Evolutionary conservation across 2,329 filamentous ascomycete species (phyloP).

Genomic region (Alternaria hordeiaustralica): DNA sequence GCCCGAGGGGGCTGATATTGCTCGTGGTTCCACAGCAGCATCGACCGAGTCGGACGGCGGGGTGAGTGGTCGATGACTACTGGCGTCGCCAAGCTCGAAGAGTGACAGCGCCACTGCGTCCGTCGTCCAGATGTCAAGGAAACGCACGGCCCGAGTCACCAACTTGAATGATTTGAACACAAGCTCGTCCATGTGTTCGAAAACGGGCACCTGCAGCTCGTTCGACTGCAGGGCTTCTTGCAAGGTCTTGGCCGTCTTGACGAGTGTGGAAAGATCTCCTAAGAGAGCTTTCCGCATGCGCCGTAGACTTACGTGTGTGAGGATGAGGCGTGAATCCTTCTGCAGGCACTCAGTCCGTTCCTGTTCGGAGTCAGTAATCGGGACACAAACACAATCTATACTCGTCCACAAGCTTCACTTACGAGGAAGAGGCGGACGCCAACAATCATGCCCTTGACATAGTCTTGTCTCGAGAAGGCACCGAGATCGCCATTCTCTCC

Average conservation of each 20-base stretch:
- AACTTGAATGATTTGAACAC: conserved; percentile 93
- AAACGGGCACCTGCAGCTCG: conserved; percentile 57
- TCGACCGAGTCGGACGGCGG: conserved; percentile 48
- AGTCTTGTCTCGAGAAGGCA: conserved; percentile 88
- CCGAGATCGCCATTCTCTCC: conserved; percentile 76
- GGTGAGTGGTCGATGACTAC: conserved; percentile 45
- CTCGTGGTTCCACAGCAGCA: conserved; percentile 36
- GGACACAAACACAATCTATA: background rate
- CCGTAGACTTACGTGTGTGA: conserved; percentile 76
- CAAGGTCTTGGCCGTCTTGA: conserved; percentile 85
- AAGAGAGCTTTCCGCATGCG: conserved; percentile 85
- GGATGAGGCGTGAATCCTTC: conserved; percentile 76
- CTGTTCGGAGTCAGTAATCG: conserved; percentile 54
- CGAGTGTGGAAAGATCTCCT: conserved; percentile 85
- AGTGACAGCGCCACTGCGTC: conserved; percentile 59
- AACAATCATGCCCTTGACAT: conserved; percentile 91
- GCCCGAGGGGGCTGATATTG: conserved; percentile 30
- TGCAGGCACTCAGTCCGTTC: conserved; percentile 89
- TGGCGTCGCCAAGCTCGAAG: conserved; percentile 42
- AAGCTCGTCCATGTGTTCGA: conserved; percentile 87
- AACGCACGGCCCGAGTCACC: conserved; percentile 86
- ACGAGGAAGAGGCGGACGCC: conserved; percentile 90
- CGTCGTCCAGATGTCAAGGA: conserved; percentile 82
- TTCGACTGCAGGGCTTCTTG: conserved; percentile 70
- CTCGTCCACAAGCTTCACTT: conserved; percentile 48